These are phyloP conservation scores for Auriculariales sp. DNA, from an alignment of 768 basidiomycete genomes.

Conservation along the genomic window DNA sequence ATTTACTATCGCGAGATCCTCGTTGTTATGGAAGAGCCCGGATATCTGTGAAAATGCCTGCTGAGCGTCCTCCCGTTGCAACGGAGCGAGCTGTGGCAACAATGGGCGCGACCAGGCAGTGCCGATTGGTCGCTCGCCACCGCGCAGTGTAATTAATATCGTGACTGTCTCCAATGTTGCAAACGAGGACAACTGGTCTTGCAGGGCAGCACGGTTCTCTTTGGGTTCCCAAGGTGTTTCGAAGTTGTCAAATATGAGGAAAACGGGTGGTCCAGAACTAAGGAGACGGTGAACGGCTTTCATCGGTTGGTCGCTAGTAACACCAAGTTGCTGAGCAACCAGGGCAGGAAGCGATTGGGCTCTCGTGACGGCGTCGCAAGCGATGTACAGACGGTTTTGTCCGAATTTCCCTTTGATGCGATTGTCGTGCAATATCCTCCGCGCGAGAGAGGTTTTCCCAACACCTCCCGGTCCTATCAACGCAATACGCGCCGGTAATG, in stretches of 20 bases:
- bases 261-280: too few species aligned
- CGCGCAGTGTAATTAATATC: constrained; percentile 22
- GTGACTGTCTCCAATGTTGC: constrained; percentile 14
- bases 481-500: too few species aligned
- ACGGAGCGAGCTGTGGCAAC: neutral
- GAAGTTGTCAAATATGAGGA: constrained; percentile 26
- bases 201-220: constrained; percentile 11
- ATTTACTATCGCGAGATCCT: constrained; percentile 13
- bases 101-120: constrained; percentile 1
- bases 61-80: constrained; percentile 10
- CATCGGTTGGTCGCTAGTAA: too few species aligned
- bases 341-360: too few species aligned
- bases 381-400: too few species aligned
- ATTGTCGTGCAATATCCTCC: too few species aligned
- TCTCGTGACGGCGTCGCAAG: too few species aligned
- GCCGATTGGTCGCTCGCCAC: neutral
- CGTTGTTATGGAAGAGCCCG: constrained; percentile 10
- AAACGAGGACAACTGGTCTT: constrained; percentile 13
- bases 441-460: too few species aligned
- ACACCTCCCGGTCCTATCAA: too few species aligned
- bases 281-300: too few species aligned
- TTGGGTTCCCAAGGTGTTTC: constrained; percentile 23
- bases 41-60: constrained; percentile 15
- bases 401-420: too few species aligned
- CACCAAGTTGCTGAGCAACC: too few species aligned